Conservation (phyloP, 2,329 filamentous ascomycete genomes). For the Ophiostoma novo-ulmi region DNA sequence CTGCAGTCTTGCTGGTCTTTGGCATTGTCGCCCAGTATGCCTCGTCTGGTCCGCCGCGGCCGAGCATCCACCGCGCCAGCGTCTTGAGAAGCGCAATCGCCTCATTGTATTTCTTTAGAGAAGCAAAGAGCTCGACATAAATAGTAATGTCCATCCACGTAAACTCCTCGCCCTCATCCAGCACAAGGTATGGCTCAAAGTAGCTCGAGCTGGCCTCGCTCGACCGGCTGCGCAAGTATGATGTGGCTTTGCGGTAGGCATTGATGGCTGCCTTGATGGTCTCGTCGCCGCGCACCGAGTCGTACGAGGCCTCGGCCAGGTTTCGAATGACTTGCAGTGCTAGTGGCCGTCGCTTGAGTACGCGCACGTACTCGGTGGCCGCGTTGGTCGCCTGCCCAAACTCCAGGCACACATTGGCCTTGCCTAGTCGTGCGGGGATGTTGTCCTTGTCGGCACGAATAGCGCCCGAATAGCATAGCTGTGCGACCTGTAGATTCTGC, state of each 20-base stretch:
- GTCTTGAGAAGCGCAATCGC: constrained; percentile 66
- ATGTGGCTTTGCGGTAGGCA: constrained; percentile 47
- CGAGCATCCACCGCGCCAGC: constrained; percentile 75
- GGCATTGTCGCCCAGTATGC: constrained; percentile 66
- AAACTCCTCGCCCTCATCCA: constrained; percentile 38
- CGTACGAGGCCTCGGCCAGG: constrained; percentile 53
- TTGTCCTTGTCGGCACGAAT: constrained; percentile 54
- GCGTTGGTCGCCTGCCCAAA: constrained; percentile 51
- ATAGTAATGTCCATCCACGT: constrained; percentile 81
- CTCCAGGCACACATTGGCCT: constrained; percentile 54
- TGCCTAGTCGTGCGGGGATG: constrained; percentile 53
- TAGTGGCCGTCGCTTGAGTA: constrained; percentile 48
- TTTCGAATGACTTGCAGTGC: constrained; percentile 53
- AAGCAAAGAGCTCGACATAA: constrained; percentile 74
- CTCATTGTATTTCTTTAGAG: constrained; percentile 55
- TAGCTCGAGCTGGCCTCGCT: constrained; percentile 25
- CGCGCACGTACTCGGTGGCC: constrained; percentile 52
- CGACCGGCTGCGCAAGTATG: constrained; percentile 34
- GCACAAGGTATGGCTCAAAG: constrained; percentile 24
- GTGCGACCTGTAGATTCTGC: constrained; percentile 49
- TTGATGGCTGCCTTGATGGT: constrained; percentile 41
- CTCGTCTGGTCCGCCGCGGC: constrained; percentile 58
- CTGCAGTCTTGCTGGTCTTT: constrained; percentile 34
- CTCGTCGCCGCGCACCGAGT: constrained; percentile 44
- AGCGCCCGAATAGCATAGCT: constrained; percentile 56